A percentile compares a stretch with the other conserved stretches of the same genome.
Evolutionary conservation across 129 eudicot species (phyloP).

Genomic region (Saussurea involucrata): DNA sequence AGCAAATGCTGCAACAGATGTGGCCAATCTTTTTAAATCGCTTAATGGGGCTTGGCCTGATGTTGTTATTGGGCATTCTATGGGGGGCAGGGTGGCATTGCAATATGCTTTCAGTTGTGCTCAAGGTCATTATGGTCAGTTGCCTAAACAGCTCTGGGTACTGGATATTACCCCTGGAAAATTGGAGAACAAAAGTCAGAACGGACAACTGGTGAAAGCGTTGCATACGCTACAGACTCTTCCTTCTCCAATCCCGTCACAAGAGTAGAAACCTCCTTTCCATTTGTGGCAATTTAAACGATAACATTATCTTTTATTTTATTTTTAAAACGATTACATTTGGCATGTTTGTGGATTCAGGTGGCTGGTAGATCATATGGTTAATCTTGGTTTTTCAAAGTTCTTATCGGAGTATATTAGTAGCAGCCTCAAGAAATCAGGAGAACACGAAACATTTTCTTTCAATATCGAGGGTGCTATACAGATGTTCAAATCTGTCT

Average conservation of each 20-base stretch:
- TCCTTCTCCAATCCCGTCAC: constrained; percentile 62
- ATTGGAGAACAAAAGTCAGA: constrained; percentile 27
- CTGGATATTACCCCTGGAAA: constrained; percentile 72
- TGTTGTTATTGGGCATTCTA: constrained; percentile 75
- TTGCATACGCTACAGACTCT: constrained; percentile 62
- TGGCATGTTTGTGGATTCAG: constrained; percentile 16
- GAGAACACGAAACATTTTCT: constrained; percentile 52
- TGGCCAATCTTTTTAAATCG: constrained; percentile 56
- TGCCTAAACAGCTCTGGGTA: constrained; percentile 89
- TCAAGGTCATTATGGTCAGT: constrained; percentile 59
- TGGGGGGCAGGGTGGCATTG: constrained; percentile 83
- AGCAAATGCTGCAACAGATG: constrained; percentile 63
- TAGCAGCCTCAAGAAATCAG: constrained; percentile 62
- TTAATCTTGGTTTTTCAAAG: constrained; percentile 66
- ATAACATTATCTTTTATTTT: background rate
- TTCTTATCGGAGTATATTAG: constrained; percentile 64
- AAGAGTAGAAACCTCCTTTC: constrained; percentile 42
- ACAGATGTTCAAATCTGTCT: constrained; percentile 65
- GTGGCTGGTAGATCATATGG: constrained; percentile 81
- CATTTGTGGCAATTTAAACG: background rate
- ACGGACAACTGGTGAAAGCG: constrained; percentile 63
- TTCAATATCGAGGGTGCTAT: constrained; percentile 70
- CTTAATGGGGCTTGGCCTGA: constrained; percentile 85
- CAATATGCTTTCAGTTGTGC: constrained; percentile 73
- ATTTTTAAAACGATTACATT: background rate